Evolutionary conservation across 2,329 filamentous ascomycete species (phyloP).

Genomic region (Spiromastix sp.): DNA sequence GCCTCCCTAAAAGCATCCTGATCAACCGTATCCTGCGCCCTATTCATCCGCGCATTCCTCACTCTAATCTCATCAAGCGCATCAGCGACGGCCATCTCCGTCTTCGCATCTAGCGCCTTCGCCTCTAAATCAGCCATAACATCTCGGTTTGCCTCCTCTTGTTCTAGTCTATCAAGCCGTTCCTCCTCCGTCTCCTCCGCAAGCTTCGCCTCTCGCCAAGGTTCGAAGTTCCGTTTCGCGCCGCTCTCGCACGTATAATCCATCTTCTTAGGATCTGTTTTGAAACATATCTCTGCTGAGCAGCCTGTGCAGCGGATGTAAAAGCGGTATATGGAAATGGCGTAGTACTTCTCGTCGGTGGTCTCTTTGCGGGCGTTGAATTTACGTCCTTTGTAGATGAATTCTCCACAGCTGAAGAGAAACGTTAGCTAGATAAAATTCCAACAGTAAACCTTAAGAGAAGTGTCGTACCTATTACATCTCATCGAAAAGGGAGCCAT

Average conservation of each 20-base stretch:
- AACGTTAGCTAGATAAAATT: conserved; percentile 1
- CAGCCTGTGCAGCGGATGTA: conserved; percentile 86
- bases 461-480: conserved; percentile 44
- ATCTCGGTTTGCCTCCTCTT: conserved; percentile 70
- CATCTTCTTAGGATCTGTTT: conserved; percentile 85
- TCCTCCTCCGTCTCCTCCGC: conserved; percentile 75
- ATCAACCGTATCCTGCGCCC: conserved; percentile 57
- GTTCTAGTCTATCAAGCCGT: conserved; percentile 70
- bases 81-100: conserved; percentile 94
- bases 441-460: conserved; percentile 21
- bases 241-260: conserved; percentile 76
- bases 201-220: conserved; percentile 63
- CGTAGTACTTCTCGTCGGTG: conserved; percentile 79
- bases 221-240: conserved; percentile 86
- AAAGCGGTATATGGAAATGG: conserved; percentile 80
- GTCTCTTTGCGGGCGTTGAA: conserved; percentile 95
- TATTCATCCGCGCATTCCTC: conserved; percentile 77
- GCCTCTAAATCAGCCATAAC: conserved; percentile 92
- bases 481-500: conserved; percentile 84
- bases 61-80: conserved; percentile 90
- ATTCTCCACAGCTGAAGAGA: conserved; percentile 60
- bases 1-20: conserved; percentile 45
- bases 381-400: conserved; percentile 85
- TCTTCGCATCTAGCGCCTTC: conserved; percentile 84
- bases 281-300: conserved; percentile 78